Evolutionary conservation across 2,329 filamentous ascomycete genomes (phyloP), one percentile per base, ranked within the genome.

Genomic region (Cladophialophora yegresii): DNA sequence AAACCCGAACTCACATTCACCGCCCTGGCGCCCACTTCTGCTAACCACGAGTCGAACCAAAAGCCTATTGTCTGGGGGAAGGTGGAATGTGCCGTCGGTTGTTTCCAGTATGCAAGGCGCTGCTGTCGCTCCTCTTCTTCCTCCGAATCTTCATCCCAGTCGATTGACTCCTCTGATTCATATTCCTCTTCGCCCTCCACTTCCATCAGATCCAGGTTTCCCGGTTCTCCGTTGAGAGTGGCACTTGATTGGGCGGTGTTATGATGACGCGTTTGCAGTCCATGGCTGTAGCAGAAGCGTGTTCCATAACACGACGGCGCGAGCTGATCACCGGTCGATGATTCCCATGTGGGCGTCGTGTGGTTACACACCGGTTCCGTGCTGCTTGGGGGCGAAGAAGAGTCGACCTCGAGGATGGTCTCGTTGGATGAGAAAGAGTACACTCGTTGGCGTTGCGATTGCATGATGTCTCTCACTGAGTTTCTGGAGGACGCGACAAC

Each of bases 41-140:
- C 60, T 30, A 63, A 61, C 64, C 61, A 63, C 60, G 50, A 61
- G 53, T 66, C 61, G n/a, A 50, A 40, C 28, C 62, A 60, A 33
- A 66, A 66, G 6, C 50, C 64, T 33, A 63, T 54, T 4, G 60
- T 66, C 47, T 63, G 60, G 10, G 64, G 64, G 2, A 63, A 51
- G 16, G n/a, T 43, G 12, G 63, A 40, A 13, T 36, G 40, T 28
- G 33, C 54, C 16, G 10, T 30, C 12, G 45, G 40, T 3, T 49
- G 23, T 47, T 43, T 30, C 9, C 13, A 49, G 47, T 28, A 43
- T n/a, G 9, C 30, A n/a, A 47, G 26, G 59, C 8, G 28, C 50
- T 45, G 28, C 36, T n/a, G 23, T 45, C 6, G 16, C 36, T 49
- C n/a, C n/a, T 20, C 20, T 13, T 50, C 59, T 47, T 61, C 16